These are phyloP conservation scores for Globisporangium carolinianum DNA, from an alignment of 352 stramenopile genomes.

Conservation along the genomic window DNA sequence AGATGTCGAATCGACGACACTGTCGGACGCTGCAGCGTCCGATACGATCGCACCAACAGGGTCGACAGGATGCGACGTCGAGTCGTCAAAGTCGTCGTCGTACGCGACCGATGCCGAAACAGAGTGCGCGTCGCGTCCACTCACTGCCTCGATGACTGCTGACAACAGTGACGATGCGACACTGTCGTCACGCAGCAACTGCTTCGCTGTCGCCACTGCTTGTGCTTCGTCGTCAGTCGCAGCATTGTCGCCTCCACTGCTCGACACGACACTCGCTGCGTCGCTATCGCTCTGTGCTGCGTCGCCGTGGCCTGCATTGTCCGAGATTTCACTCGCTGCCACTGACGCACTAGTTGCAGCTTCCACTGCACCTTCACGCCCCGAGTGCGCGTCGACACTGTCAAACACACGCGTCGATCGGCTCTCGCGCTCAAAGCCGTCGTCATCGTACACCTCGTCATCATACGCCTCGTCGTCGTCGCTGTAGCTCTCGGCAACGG, in stretches of 20 bases:
- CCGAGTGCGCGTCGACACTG: not conserved
- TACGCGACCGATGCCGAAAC: not conserved
- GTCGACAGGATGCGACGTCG: constrained; percentile 6
- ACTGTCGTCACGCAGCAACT: not conserved
- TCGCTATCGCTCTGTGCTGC: not conserved
- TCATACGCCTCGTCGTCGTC: constrained; percentile 16
- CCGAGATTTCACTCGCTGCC: constrained; percentile 2
- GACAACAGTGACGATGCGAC: not conserved
- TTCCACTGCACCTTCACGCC: too few relatives aligned
- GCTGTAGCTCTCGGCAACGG: not conserved
- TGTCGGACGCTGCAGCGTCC: not conserved
- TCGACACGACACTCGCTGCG: not conserved
- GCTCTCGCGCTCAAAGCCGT: constrained; percentile 44
- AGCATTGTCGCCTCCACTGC: not conserved
- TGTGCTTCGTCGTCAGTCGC: not conserved
- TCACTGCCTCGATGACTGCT: too few relatives aligned
- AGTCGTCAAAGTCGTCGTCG: constrained; percentile 43
- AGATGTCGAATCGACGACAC: not conserved
- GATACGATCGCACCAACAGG: too few relatives aligned
- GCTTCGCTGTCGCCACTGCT: not conserved
- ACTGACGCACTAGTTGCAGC: not conserved
- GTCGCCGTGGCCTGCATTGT: constrained; percentile 6
- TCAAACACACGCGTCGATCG: constrained; percentile 7
- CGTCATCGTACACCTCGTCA: constrained; percentile 26
- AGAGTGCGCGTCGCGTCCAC: not conserved